Percentiles rank a stretch among this genome's conserved stretches.
phyloP scores from a whole-genome alignment of 768 basidiomycete genomes.

The Cubamyces lactineus region DNA sequence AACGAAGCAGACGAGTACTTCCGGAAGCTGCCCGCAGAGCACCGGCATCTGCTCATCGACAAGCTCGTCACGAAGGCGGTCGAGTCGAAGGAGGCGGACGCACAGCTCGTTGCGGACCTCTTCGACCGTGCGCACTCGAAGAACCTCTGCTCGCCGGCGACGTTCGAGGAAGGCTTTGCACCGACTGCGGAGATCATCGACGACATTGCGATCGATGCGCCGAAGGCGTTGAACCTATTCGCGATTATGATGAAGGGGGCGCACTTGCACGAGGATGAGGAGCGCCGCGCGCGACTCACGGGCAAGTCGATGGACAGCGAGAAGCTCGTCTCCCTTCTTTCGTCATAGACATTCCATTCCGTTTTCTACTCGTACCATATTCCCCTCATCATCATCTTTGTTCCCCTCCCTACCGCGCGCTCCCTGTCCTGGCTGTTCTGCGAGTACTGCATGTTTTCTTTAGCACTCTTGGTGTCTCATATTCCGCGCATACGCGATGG shows the following conservation, averaged over 20 bases:
- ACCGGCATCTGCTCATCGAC: conserved; percentile 70
- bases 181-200: conserved; percentile 77
- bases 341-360: conserved; percentile 42
- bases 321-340: conserved; percentile 60
- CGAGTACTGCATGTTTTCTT: conserved; percentile 12
- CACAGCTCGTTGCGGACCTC: conserved; percentile 74
- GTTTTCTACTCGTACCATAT: conserved; percentile 16
- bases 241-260: conserved; percentile 76
- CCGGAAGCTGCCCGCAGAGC: conserved; percentile 63
- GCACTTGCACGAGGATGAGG: conserved; percentile 59
- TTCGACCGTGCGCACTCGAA: conserved; percentile 67
- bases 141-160: conserved; percentile 55
- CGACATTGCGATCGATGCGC: conserved; percentile 89
- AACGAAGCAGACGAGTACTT: conserved; percentile 91
- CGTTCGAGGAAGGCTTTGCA: conserved; percentile 77
- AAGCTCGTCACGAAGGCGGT: conserved; percentile 66
- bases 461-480: conserved; percentile 27
- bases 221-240: conserved; percentile 79
- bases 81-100: conserved; percentile 82
- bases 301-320: conserved; percentile 64
- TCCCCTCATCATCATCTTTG: conserved; percentile 6
- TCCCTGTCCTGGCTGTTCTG: conserved; percentile 19
- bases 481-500: conserved; percentile 27
- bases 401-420: conserved; percentile 6
- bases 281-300: conserved; percentile 56